Percentiles rank a stretch among this genome's conserved stretches.
phyloP scores from a whole-genome alignment of 768 basidiomycete genomes.

The Artomyces pyxidatus region DNA sequence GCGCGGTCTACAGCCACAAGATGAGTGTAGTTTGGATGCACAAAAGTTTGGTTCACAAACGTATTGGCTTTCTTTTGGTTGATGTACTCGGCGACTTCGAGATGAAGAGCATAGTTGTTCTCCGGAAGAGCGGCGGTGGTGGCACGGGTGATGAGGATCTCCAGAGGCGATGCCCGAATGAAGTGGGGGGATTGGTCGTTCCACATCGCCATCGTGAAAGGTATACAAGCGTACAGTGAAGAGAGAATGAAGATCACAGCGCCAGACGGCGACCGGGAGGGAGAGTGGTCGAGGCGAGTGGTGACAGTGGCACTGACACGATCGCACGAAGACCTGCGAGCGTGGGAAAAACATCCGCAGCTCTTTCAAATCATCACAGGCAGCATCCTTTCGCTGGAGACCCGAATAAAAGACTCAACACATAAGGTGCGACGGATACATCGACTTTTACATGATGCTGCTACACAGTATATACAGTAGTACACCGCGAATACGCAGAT shows the following conservation, averaged over 20 bases:
- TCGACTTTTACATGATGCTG: too few species aligned
- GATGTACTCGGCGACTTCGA: conserved; percentile 91
- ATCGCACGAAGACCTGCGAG: too few species aligned
- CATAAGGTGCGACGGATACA: too few species aligned
- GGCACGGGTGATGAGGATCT: conserved; percentile 69
- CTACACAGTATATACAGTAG: too few species aligned
- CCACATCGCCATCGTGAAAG: conserved; percentile 11
- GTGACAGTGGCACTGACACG: neutral
- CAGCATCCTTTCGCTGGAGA: too few species aligned
- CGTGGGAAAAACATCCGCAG: neutral
- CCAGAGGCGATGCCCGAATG: conserved; percentile 53
- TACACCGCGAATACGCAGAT: too few species aligned
- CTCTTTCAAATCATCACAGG: neutral
- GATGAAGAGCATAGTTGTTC: conserved; percentile 85
- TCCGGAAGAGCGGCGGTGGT: conserved; percentile 83
- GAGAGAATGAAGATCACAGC: neutral
- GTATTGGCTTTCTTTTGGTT: conserved; percentile 95
- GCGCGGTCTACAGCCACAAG: conserved; percentile 53
- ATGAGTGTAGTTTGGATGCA: neutral
- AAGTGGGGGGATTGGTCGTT: conserved; percentile 24
- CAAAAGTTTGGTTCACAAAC: conserved; percentile 36
- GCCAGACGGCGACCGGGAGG: too few species aligned
- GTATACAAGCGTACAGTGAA: neutral
- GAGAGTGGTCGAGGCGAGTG: too few species aligned
- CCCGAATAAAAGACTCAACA: too few species aligned